Evolutionary conservation across 495 filamentous ascomycete genomes (phyloP).

Genomic region (Hypoxylon lienhwacheense): DNA sequence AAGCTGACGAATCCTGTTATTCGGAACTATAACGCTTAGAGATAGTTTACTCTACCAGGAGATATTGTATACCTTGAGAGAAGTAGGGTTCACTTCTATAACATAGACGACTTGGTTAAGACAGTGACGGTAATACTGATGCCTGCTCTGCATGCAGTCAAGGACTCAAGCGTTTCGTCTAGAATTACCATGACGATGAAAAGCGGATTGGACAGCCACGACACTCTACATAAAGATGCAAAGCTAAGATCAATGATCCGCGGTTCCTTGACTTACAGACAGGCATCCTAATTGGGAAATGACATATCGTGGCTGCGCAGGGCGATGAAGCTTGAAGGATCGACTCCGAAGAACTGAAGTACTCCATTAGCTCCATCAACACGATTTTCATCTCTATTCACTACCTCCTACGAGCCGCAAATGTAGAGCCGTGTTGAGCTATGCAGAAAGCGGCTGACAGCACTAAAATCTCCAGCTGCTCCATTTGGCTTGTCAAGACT

Average conservation of each 20-base stretch:
- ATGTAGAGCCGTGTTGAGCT: too few relatives aligned
- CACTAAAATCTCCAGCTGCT: too few relatives aligned
- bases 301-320: slow-evolving; percentile 28
- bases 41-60: too few relatives aligned
- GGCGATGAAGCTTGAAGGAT: slow-evolving; percentile 24
- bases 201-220: not conserved
- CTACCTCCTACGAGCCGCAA: not conserved
- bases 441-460: slow-evolving; percentile 2
- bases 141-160: not conserved
- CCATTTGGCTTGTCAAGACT: too few relatives aligned
- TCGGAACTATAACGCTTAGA: too few relatives aligned
- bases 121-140: slow-evolving; percentile 1
- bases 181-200: slow-evolving; percentile 1
- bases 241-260: not conserved
- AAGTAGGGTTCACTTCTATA: slow-evolving; percentile 1
- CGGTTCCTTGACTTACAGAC: slow-evolving; percentile 6
- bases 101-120: not conserved
- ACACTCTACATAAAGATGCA: slow-evolving; percentile 21
- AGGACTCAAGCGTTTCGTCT: not conserved
- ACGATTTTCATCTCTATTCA: too few relatives aligned
- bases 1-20: too few relatives aligned
- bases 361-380: too few relatives aligned
- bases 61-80: too few relatives aligned
- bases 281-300: slow-evolving; percentile 15
- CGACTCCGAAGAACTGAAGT: slow-evolving; percentile 8